Percentiles rank a stretch among this genome's conserved stretches.
Evolutionary conservation across 1,284 basidiomycete species (phyloP).

Genomic region (Mycosarcoma mackinlayi): DNA sequence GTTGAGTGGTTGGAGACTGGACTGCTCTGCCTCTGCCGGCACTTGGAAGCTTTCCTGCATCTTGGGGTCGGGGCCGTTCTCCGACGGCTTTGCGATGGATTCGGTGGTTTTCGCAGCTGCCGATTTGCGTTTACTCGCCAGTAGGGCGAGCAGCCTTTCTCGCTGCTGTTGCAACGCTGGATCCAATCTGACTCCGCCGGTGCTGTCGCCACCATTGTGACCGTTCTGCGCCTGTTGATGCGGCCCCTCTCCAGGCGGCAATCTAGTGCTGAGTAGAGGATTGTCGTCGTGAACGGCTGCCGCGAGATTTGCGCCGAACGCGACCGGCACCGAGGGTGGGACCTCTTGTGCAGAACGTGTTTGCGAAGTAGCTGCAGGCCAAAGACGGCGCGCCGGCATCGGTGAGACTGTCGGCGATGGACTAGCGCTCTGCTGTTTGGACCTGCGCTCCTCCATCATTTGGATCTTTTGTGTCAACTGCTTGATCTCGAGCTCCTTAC

Average conservation of each 20-base stretch:
- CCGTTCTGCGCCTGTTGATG: not conserved
- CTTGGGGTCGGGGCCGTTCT: not conserved
- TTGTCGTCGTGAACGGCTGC: not conserved
- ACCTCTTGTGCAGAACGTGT: not conserved
- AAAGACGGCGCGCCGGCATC: slow-evolving; percentile 10
- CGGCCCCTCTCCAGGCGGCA: not conserved
- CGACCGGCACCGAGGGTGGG: not conserved
- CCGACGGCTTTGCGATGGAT: not conserved
- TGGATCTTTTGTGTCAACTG: slow-evolving; percentile 39
- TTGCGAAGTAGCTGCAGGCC: not conserved
- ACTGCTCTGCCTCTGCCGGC: not conserved
- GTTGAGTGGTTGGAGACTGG: not conserved
- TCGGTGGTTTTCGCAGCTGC: not conserved
- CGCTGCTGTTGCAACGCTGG: slow-evolving; percentile 36
- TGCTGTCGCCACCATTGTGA: not conserved
- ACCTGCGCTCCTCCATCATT: slow-evolving; percentile 40
- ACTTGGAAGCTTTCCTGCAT: not conserved
- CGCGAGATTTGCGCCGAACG: not conserved
- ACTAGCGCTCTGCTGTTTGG: slow-evolving; percentile 12
- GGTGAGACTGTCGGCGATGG: slow-evolving; percentile 15
- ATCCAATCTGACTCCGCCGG: slow-evolving; percentile 16
- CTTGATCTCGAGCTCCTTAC: slow-evolving; percentile 50
- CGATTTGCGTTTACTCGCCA: slow-evolving; percentile 31
- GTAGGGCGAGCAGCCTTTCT: slow-evolving; percentile 26
- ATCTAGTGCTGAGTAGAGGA: not conserved